Evolutionary conservation across 257 asterid species (phyloP).

Genomic region (Petunia secreta): DNA sequence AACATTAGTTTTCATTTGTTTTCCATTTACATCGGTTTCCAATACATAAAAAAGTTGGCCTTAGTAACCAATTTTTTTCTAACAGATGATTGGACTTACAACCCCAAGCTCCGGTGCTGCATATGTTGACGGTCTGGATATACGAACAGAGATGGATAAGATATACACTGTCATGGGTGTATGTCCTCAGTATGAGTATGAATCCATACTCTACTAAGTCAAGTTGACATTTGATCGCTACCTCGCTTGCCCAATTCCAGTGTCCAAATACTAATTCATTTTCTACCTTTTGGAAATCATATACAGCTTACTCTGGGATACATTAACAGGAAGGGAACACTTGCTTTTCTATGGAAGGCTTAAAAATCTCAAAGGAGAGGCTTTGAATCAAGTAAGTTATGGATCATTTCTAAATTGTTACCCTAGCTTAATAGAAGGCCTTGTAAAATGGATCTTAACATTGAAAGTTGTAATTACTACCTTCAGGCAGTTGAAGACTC

Average conservation of each 20-base stretch:
- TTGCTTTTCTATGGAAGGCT: slow-evolving; percentile 95
- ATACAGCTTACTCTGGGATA: slow-evolving; percentile 83
- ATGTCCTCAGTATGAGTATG: slow-evolving; percentile 98
- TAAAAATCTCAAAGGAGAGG: slow-evolving; percentile 83
- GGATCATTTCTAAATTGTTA: background rate
- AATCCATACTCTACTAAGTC: slow-evolving; percentile 22
- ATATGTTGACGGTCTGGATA: slow-evolving; percentile 78
- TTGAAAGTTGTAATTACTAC: background rate
- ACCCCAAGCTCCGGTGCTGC: slow-evolving; percentile 91
- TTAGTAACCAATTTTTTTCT: slow-evolving; percentile 13
- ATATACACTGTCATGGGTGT: slow-evolving; percentile 98
- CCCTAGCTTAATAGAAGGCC: background rate
- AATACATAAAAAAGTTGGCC: background rate
- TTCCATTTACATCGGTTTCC: background rate
- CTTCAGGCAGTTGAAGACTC: slow-evolving; percentile 94
- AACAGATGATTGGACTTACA: slow-evolving; percentile 93
- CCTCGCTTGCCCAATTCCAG: background rate
- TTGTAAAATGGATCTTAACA: slow-evolving; percentile 4
- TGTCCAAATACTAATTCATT: background rate
- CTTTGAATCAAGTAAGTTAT: slow-evolving; percentile 64
- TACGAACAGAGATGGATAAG: slow-evolving; percentile 68
- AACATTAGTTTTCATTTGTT: background rate
- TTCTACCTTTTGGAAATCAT: background rate
- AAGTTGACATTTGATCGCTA: slow-evolving; percentile 16
- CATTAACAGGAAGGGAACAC: slow-evolving; percentile 87